These are phyloP conservation scores for Eleusine coracana DNA, from an alignment of 176 grass and related monocot species.

Conservation along the genomic window DNA sequence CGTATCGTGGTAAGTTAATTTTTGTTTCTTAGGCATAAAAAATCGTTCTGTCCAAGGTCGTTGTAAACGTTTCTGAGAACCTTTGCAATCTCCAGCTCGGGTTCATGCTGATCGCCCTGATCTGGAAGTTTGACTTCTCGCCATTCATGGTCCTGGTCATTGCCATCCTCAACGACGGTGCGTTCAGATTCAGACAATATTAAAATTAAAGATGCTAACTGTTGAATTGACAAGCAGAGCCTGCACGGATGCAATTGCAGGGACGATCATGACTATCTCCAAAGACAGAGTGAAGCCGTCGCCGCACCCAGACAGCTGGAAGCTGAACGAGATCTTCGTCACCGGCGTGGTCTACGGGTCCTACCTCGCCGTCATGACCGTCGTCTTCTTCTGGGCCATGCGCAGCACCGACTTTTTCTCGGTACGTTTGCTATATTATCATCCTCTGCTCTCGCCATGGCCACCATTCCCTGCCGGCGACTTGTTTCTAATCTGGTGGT, in stretches of 20 bases:
- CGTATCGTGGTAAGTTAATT: conserved; percentile 91
- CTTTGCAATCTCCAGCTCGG: conserved; percentile 58
- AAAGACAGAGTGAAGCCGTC: conserved; percentile 96
- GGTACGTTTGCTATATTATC: conserved; percentile 18
- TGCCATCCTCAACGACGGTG: conserved; percentile 95
- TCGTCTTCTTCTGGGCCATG: conserved; percentile 97
- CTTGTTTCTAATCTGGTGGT: too few species aligned
- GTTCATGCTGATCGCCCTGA: conserved; percentile 93
- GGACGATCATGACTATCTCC: conserved; percentile 98
- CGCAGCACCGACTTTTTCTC: conserved; percentile 81
- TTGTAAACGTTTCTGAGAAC: not conserved
- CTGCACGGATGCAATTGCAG: conserved; percentile 12
- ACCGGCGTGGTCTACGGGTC: conserved; percentile 85
- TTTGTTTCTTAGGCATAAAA: not conserved
- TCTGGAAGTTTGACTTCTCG: conserved; percentile 98
- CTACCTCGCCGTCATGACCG: conserved; percentile 90
- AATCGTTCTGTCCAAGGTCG: not conserved
- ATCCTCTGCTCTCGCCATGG: not conserved
- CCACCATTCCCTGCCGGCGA: not conserved
- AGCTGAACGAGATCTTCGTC: conserved; percentile 88
- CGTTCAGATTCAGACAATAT: not conserved
- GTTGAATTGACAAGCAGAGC: not conserved
- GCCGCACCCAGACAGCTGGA: conserved; percentile 95
- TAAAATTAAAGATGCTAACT: not conserved
- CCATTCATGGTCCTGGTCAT: conserved; percentile 98